Base-by-base conservation (phyloP, 2,329 filamentous ascomycete species). In the Incumbomyces lentus region DNA sequence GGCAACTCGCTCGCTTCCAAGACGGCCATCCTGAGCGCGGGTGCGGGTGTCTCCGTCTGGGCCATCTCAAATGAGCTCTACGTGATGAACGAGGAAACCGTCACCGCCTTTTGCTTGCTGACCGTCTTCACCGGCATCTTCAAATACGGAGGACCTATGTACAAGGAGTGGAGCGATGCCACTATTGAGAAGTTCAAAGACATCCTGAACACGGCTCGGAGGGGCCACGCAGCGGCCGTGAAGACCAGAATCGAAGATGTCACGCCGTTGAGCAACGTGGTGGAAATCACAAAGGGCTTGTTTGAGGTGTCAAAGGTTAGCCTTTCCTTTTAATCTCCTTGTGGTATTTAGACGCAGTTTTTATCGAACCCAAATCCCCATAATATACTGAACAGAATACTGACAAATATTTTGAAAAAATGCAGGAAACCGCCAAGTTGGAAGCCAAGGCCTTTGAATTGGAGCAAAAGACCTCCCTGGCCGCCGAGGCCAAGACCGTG, bases 41-140 rank as follows among this genome's bases (percentile, higher is more conserved):
- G 84, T 56, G 86, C 92, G 63, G 90, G 85, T 72, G 71, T 94
- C 60, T 89, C 86, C 63, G 79, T 94, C 68, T 94, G 92, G 66
- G 92, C 88, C 64, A 88, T 98, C 73, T 93, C 86, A 82, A 98
- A 94, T 74, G 92, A 98, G 80, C 88, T 96, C 76, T 96, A 95
- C 73, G 88, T 98, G 67, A 78, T 98, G 72, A 98, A 98, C 75
- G 92, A 98, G 78, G 92, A 98, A 77, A 85, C 89, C 55, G 85
- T 98, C 65, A 86, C 94, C 64, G 86, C 86, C 58, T 79, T 98
- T 73, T 92, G 85, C 69, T 77, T 98, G 62, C 75, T 96, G 65
- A 87, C 84, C 66, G 86, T 96, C 65, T 98, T 94, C 84, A 83
- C 76, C 64, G 87, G 82, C 53, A 78, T 95, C 61, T 90, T 86